Base-by-base conservation (phyloP, 2,329 filamentous ascomycete species). In the Penicillium sp. region DNA sequence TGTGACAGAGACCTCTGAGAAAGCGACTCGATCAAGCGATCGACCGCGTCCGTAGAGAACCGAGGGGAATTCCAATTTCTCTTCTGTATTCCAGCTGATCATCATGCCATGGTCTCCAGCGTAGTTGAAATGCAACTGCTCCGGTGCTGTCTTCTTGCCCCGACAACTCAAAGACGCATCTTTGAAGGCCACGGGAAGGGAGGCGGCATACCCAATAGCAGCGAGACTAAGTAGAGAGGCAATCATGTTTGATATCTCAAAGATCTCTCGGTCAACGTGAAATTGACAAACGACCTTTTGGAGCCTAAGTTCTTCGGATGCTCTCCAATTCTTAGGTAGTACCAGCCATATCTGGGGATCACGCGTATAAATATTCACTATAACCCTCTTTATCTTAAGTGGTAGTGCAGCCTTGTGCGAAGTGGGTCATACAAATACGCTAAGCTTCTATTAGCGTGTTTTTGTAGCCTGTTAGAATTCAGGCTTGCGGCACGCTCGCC, bases 1-100 rank as follows among this genome's bases (percentile, higher is more conserved):
- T 10, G 59, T 61, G 21, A 58, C 53, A 16, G 59, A 58, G 22
- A 61, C 27, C 9, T 58, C 39, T 2, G 59, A 61, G 8, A n/a
- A 43, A 9, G 55, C 58, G 9, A 43, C 67, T 26, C 61, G 16
- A 49, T 55, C 52, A 24, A 75, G 60, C 49, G 67, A 56, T 22
- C 52, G 54, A 16, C 59, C 59, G 26, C 59, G 48, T 9, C 73
- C 71, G 48, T 68, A 74, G 29, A 57, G 51, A 24, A 76, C 73
- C n/a, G 57, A 61, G 5, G 72, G 73, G 11, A 45, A 50, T 6
- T 49, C 26, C 29, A 72, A 49, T 26, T 69, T 57, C n/a, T 64
- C 49, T 45, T 70, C 67, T 4, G 71, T 76, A 55, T 75, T 75
- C 73, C 72, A 75, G 37, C 62, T 63, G 11, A 66, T 58, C 19